Evolutionary conservation across 2,329 filamentous ascomycete species (phyloP), one percentile per base, ranked within the genome.

Genomic region (Aspergillus sp.): DNA sequence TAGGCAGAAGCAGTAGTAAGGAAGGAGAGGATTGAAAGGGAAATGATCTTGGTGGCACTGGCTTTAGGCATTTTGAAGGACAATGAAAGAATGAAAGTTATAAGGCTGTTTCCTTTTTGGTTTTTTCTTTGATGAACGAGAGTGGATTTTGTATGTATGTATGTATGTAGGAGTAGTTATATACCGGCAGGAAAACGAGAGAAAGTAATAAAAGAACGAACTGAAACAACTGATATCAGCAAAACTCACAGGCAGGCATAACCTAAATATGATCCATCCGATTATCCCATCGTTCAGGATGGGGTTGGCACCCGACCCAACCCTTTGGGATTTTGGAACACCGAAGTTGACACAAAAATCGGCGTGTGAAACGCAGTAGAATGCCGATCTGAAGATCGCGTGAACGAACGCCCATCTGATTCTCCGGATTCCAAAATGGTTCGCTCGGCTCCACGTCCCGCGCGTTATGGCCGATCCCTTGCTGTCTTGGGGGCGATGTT

Each of bases 361-460:
- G 50, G 61, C 47, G 41, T 21, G 38, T 63, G 60, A 67, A 67
- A 66, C 65, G 57, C 56, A 49, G 61, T 50, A 60, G 54, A 59
- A 64, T 65, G 63, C 51, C 55, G 62, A 67, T 65, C 63, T 7
- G 59, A 39, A 45, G 58, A 62, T 64, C 52, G 38, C 45, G 36
- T 17, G n/a, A 28, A 58, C 12, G 54, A 59, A 60, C 47, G 54
- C 48, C 36, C 15, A 38, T 47, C 48, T 49, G 19, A 21, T 61
- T 60, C 61, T 60, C 61, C 61, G 58, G 61, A 61, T 56, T 63
- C 50, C 57, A 48, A 57, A 61, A 58, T 53, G 55, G 57, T 62
- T 65, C 48, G 56, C 23, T 51, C 60, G 50, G 52, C 45, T 59
- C 59, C 49, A 55, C 57, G 45, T 39, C 54, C 39, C 57, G 38